A percentile compares a stretch with the other conserved stretches of the same genome.
These are phyloP conservation scores for Serendipita sp. DNA, from an alignment of 768 basidiomycete species.

Conservation along the genomic window DNA sequence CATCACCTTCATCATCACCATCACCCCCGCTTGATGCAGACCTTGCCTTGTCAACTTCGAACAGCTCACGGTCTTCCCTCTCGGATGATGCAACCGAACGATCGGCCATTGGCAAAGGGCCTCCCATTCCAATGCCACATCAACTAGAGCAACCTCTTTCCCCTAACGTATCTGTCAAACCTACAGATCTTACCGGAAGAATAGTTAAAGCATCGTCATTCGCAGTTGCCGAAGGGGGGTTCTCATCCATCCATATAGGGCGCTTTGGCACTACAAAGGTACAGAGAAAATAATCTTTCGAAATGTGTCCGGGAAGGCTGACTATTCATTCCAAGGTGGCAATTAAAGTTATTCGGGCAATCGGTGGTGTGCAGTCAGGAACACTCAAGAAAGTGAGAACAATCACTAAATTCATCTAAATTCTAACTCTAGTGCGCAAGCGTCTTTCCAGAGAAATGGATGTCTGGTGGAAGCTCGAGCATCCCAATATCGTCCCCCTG, in stretches of 20 bases:
- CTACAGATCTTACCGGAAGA: slow-evolving; percentile 1
- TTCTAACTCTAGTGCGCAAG: not conserved
- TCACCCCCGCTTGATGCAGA: too few relatives aligned
- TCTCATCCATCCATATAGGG: not conserved
- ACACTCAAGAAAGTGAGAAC: not conserved
- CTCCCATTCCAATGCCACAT: too few relatives aligned
- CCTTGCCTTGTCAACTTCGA: too few relatives aligned
- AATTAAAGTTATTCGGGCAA: not conserved
- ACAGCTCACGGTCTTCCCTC: too few relatives aligned
- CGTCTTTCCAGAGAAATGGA: not conserved
- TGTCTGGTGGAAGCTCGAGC: slow-evolving; percentile 6
- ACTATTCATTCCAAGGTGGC: not conserved
- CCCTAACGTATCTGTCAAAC: not conserved
- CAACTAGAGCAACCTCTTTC: too few relatives aligned
- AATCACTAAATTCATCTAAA: too few relatives aligned
- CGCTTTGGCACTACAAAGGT: slow-evolving; percentile 1
- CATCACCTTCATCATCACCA: too few relatives aligned
- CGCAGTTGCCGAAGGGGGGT: not conserved
- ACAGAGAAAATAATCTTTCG: not conserved
- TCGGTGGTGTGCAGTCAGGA: not conserved
- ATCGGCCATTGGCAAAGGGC: too few relatives aligned
- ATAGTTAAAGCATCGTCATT: not conserved
- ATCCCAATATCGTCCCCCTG: not conserved
- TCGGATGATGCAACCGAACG: too few relatives aligned
- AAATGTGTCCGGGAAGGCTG: not conserved